Conservation (phyloP, 2,329 filamentous ascomycete species). For the Fusarium torreyae region DNA sequence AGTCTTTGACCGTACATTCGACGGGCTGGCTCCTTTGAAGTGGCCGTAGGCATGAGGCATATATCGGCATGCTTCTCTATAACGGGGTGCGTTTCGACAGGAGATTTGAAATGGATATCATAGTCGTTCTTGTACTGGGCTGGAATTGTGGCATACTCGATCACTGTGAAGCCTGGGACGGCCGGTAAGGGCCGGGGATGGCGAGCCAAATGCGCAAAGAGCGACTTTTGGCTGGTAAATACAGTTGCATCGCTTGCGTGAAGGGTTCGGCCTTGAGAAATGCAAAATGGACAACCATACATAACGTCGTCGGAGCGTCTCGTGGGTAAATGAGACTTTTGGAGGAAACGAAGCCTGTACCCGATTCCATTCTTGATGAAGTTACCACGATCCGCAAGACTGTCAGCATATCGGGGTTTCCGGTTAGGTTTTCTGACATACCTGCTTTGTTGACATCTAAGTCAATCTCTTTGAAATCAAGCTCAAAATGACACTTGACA, state of each 20-base stretch:
- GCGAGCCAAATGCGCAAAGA: slow-evolving; percentile 68
- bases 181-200: slow-evolving; percentile 68
- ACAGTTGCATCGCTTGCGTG: slow-evolving; percentile 71
- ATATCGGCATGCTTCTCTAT: slow-evolving; percentile 60
- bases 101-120: slow-evolving; percentile 65
- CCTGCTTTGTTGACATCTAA: slow-evolving; percentile 65
- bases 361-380: slow-evolving; percentile 62
- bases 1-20: slow-evolving; percentile 63
- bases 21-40: slow-evolving; percentile 64
- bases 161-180: slow-evolving; percentile 64
- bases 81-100: slow-evolving; percentile 60
- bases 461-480: slow-evolving; percentile 68
- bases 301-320: slow-evolving; percentile 66
- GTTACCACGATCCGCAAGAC: slow-evolving; percentile 61
- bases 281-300: slow-evolving; percentile 70
- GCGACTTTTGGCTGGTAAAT: slow-evolving; percentile 67
- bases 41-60: slow-evolving; percentile 60
- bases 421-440: slow-evolving; percentile 49
- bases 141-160: slow-evolving; percentile 62
- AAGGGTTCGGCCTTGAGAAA: slow-evolving; percentile 63
- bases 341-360: slow-evolving; percentile 69
- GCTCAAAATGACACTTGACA: slow-evolving; percentile 67
- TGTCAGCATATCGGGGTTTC: slow-evolving; percentile 31
- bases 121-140: slow-evolving; percentile 63
- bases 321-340: slow-evolving; percentile 68